A percentile compares a stretch with the other conserved stretches of the same genome.
Evolutionary conservation across 2,329 filamentous ascomycete species (phyloP).

Genomic region (Botrytis paeoniae): DNA sequence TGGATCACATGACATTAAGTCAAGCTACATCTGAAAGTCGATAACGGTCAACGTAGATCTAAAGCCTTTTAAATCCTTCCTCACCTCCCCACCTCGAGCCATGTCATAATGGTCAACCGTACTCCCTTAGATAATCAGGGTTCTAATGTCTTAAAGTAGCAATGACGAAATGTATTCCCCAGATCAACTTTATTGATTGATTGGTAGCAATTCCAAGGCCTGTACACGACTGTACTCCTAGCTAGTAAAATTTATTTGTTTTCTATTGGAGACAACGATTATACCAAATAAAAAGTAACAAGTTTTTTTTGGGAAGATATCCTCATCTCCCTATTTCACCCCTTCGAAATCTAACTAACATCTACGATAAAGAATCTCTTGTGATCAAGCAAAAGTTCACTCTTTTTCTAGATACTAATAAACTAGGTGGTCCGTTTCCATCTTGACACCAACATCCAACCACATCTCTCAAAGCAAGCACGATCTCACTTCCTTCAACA

Average conservation of each 20-base stretch:
- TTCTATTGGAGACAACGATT: constrained; percentile 5
- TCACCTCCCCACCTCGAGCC: background rate
- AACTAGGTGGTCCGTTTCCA: background rate
- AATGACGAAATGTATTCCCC: constrained; percentile 17
- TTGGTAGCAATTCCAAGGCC: background rate
- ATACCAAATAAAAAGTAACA: background rate
- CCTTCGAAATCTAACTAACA: background rate
- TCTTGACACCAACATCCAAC: constrained; percentile 16
- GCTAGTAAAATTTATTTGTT: background rate
- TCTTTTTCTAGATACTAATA: background rate
- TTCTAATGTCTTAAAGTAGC: background rate
- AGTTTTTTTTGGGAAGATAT: background rate
- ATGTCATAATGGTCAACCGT: background rate
- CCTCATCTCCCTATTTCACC: background rate
- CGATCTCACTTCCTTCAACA: constrained; percentile 12
- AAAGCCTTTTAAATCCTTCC: background rate
- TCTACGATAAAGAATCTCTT: background rate
- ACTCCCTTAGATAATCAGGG: background rate
- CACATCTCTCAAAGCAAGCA: constrained; percentile 18
- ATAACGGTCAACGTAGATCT: background rate
- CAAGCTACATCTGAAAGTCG: background rate
- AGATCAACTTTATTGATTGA: background rate
- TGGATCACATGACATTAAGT: constrained; percentile 1
- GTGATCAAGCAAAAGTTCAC: background rate
- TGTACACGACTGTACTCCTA: background rate